Percentiles rank a stretch among this genome's conserved stretches.
Evolutionary conservation across 2,329 filamentous ascomycete species (phyloP).

Genomic region (Keithomyces neogunnii): DNA sequence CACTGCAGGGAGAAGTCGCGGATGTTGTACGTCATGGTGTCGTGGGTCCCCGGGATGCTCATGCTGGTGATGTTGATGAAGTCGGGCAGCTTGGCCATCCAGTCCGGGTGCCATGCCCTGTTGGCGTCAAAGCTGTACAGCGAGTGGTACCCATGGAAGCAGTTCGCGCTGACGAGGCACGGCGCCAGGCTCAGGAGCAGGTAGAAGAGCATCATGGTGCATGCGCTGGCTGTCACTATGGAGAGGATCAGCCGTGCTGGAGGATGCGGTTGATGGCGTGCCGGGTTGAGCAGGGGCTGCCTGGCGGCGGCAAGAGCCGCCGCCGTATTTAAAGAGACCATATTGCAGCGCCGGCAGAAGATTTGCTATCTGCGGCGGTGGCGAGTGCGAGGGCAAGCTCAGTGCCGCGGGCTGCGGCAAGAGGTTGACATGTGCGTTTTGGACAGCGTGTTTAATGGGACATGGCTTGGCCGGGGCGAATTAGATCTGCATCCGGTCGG

Average conservation of each 20-base stretch:
- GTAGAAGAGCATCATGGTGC: constrained; percentile 6
- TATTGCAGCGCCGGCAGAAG: too few species aligned
- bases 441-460: too few species aligned
- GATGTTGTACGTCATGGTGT: constrained; percentile 41
- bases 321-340: too few species aligned
- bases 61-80: constrained; percentile 30
- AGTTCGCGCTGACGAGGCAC: constrained; percentile 17
- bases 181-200: constrained; percentile 18
- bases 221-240: neutral
- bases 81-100: constrained; percentile 38
- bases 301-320: too few species aligned
- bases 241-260: neutral
- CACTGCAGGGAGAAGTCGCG: constrained; percentile 29
- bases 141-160: constrained; percentile 20
- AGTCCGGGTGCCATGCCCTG: constrained; percentile 22
- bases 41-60: constrained; percentile 44
- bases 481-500: too few species aligned
- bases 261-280: too few species aligned
- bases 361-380: too few species aligned
- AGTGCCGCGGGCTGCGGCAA: too few species aligned
- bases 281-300: too few species aligned
- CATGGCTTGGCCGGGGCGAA: too few species aligned
- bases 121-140: constrained; percentile 35
- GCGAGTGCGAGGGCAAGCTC: too few species aligned
- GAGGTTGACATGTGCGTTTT: too few species aligned